Base-by-base conservation (phyloP, 345 rosid genomes). In the Eucalyptus camaldulensis region DNA sequence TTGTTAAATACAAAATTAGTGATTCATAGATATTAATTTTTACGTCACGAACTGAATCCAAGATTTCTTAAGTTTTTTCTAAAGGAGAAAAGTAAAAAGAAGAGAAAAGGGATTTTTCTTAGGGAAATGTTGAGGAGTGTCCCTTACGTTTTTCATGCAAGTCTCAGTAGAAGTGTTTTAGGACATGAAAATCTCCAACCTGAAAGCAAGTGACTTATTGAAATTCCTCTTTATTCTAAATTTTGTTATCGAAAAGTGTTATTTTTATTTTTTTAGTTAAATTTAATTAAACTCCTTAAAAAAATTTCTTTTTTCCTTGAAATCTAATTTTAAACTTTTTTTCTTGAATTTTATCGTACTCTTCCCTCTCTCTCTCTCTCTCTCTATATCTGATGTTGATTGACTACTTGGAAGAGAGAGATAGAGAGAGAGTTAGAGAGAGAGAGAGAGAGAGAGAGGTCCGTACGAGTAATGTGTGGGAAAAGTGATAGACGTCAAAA, bases 261-360 rank as follows among this genome's bases (percentile, higher is more conserved):
- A 13, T 65, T 65, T 62, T 65, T 1, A 29, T 29, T 29, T 24
- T 29, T n/a, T 1, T 7, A n/a, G 10, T 7, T n/a, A 29, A 60
- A 14, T 14, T 65, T 7, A 65, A 65, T 65, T 29, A 27, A 65
- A 65, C 15, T 5, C 31, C 33, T 1, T 29, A 25, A 13, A 29
- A 14, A 14, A 14, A 0, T 0, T n/a, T n/a, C 2, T 5, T 31
- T 31, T n/a, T 15, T 33, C 8, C 31, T 60, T 6, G 16, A 8
- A 69, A 69, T n/a, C 37, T 9, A 69, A 69, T 33, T 15, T 31
- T 0, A 15, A 15, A 69, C 10, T 69, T 33, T 31, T 31, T 16
- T 33, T 5, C 69, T 27, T 27, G 69, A 17, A 69, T 33, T n/a
- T 67, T 17, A 72, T 33, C 13, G 81, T 67, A 65, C 69, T 62